Base-by-base conservation (phyloP, 2,329 filamentous ascomycete species). In the Periconia sp. region DNA sequence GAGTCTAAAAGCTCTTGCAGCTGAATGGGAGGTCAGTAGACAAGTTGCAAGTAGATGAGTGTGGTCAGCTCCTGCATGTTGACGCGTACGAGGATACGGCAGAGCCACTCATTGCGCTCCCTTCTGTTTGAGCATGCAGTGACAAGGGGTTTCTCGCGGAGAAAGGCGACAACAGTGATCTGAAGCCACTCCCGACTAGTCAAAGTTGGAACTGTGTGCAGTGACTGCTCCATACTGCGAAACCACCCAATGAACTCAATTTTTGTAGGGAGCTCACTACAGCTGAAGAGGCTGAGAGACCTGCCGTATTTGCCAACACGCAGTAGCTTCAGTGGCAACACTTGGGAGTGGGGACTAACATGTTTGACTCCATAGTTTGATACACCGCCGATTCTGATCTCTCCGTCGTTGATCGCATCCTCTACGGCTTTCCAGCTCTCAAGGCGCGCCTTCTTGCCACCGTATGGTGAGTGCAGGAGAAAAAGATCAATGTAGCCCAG, bases 401-500 rank as follows among this genome's bases (percentile, higher is more conserved):
- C 84, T 0, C 88, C 88, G 2, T 82, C 85, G 4, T 79, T 69
- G 21, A 92, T 83, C 1, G 88, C 88, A 71, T 92, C 88, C 55
- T 89, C 85, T 1, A 94, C 73, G 0, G 89, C 89, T 54, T 74
- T 79, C 88, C 89, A 94, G 59, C 86, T 88, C 25, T 87, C 84
- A 37, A 87, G 66, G 4, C 89, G 77, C 6, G 82, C 84, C 56
- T 80, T 69, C 57, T 77, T 83, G 1, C 89, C 88, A 5, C 89
- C 88, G 56, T 89, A 89, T 0, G 89, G 89, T 34, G 84, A 87
- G 62, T 94, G 89, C 41, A 94, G 74, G 9, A 95, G 73, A 66
- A 92, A 92, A 31, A 94, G 68, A 60, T 94, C 89, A 42, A 92
- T 82, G 65, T 92, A 91, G 0, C 83, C 86, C 21, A 92, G 70